Percentiles rank a stretch among this genome's conserved stretches.
These are phyloP conservation scores for Erysimum cheiri DNA, from an alignment of 441 rosid species.

Conservation along the genomic window DNA sequence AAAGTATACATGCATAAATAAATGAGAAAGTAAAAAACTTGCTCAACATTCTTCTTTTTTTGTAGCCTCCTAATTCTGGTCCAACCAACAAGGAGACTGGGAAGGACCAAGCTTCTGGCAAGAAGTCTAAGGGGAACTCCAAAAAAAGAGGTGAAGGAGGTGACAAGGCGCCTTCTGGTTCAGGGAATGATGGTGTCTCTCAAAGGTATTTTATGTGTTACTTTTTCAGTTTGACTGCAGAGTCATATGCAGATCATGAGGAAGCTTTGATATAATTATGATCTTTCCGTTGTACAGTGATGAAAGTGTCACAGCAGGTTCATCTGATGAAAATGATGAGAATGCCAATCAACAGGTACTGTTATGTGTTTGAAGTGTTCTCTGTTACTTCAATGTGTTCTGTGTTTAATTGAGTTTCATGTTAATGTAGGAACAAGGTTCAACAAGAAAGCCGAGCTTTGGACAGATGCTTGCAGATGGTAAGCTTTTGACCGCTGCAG, in stretches of 20 bases:
- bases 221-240: slow-evolving; percentile 4
- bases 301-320: slow-evolving; percentile 93
- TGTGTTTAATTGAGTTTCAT: slow-evolving; percentile 5
- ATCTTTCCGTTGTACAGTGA: slow-evolving; percentile 53
- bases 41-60: slow-evolving; percentile 9
- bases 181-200: slow-evolving; percentile 89
- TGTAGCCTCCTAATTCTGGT: slow-evolving; percentile 62
- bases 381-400: slow-evolving; percentile 1
- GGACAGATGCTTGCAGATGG: slow-evolving; percentile 93
- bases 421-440: slow-evolving; percentile 58
- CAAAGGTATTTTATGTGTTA: slow-evolving; percentile 60
- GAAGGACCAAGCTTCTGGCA: slow-evolving; percentile 63
- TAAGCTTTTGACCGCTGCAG: slow-evolving; percentile 34
- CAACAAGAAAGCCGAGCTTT: slow-evolving; percentile 69
- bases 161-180: slow-evolving; percentile 75
- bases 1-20: not conserved
- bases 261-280: slow-evolving; percentile 12
- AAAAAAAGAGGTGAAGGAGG: slow-evolving; percentile 65
- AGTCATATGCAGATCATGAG: slow-evolving; percentile 1
- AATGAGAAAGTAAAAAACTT: slow-evolving; percentile 7
- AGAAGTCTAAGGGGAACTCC: slow-evolving; percentile 67
- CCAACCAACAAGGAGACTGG: slow-evolving; percentile 52
- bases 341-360: slow-evolving; percentile 75
- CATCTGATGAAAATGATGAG: slow-evolving; percentile 88
- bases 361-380: slow-evolving; percentile 4